Percentiles rank a stretch among this genome's conserved stretches.
Conservation (phyloP, 352 stramenopile species). For the Phytopythium boreale region DNA sequence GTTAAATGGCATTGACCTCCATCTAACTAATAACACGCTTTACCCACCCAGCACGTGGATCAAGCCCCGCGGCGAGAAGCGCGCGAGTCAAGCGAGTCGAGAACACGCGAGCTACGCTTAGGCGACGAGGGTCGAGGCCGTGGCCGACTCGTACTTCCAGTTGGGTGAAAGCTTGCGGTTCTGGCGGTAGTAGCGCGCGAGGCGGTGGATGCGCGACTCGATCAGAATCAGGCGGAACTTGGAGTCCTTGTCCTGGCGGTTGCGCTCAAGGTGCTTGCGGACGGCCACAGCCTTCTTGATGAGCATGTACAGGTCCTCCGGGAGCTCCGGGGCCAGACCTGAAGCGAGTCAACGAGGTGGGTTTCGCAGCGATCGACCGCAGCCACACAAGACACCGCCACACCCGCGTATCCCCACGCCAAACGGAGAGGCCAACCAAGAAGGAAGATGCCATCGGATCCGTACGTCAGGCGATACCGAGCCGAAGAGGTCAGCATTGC, state of each 20-base stretch:
- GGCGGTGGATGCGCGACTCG: constrained; percentile 98
- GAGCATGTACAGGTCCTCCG: constrained; percentile 99
- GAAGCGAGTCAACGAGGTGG: constrained; percentile 5
- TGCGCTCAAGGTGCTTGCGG: constrained; percentile 99
- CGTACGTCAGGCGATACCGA: constrained; percentile 86
- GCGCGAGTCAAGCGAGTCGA: constrained; percentile 10
- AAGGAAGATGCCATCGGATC: constrained; percentile 43
- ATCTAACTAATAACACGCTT: neutral
- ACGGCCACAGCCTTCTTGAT: constrained; percentile 99
- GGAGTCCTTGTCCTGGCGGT: constrained; percentile 99
- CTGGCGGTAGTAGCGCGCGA: constrained; percentile 98
- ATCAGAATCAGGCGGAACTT: constrained; percentile 99
- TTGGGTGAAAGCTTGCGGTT: constrained; percentile 98
- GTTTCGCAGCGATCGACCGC: neutral
- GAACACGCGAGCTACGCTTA: constrained; percentile 74
- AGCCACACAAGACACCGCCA: neutral
- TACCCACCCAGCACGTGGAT: constrained; percentile 4
- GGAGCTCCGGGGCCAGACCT: constrained; percentile 98
- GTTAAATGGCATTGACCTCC: constrained; percentile 11
- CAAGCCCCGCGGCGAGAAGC: constrained; percentile 2
- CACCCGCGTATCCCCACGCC: constrained; percentile 86
- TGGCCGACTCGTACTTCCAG: constrained; percentile 99
- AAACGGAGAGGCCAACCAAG: constrained; percentile 49
- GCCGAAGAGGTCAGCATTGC: constrained; percentile 14
- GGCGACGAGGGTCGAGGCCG: constrained; percentile 97